These are phyloP conservation scores for Arthrobotrys sphaeroides DNA, from an alignment of 2,329 filamentous ascomycete species.

Conservation along the genomic window DNA sequence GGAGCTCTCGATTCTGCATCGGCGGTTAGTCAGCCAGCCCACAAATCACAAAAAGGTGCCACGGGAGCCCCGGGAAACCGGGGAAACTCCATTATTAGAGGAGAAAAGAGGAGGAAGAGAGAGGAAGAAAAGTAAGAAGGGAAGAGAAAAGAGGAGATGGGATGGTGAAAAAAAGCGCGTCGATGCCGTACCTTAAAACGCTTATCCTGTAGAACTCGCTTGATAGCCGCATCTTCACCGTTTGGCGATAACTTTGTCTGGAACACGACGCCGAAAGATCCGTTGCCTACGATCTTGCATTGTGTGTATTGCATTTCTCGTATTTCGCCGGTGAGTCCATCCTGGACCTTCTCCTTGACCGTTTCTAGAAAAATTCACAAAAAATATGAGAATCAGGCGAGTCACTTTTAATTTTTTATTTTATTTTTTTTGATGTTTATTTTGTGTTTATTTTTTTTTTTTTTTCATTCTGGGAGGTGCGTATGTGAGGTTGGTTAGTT, in stretches of 20 bases:
- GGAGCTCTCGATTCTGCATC: constrained; percentile 94
- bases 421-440: too few species aligned
- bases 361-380: constrained; percentile 73
- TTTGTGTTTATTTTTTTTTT: constrained; percentile 27
- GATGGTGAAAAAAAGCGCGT: constrained; percentile 33
- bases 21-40: constrained; percentile 57
- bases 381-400: not conserved
- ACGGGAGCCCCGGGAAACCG: too few species aligned
- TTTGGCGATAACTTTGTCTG: constrained; percentile 98
- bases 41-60: too few species aligned
- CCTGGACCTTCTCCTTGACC: constrained; percentile 97
- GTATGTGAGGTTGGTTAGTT: too few species aligned
- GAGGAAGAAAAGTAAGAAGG: not conserved
- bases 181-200: constrained; percentile 83
- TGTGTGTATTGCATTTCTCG: constrained; percentile 98
- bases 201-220: constrained; percentile 98
- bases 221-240: constrained; percentile 98
- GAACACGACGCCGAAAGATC: constrained; percentile 97
- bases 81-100: too few species aligned
- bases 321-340: constrained; percentile 95
- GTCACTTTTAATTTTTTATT: too few species aligned
- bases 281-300: constrained; percentile 99
- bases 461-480: too few species aligned
- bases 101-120: too few species aligned
- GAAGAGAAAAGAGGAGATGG: too few species aligned